Percentiles rank a stretch among this genome's conserved stretches.
Evolutionary conservation across 441 rosid genomes (phyloP).

Genomic region (Aquilaria agallochum): DNA sequence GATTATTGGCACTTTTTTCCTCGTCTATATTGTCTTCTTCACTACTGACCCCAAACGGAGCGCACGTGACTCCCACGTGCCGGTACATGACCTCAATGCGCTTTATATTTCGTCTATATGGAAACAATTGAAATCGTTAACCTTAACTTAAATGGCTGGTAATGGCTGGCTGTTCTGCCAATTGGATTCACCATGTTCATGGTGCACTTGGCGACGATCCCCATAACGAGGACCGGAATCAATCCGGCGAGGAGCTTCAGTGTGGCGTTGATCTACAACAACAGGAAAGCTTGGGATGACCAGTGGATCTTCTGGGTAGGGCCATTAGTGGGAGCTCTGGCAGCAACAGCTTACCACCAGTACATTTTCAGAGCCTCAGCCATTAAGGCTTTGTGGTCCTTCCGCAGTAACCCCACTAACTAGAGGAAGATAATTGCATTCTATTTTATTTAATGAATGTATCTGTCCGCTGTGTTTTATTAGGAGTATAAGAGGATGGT

Average conservation of each 20-base stretch:
- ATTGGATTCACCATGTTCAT: constrained; percentile 28
- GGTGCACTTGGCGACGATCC: constrained; percentile 20
- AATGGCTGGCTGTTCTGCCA: constrained; percentile 32
- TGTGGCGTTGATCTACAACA: constrained; percentile 32
- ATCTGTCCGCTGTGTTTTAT: constrained; percentile 8
- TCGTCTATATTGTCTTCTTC: constrained; percentile 28
- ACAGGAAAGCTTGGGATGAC: constrained; percentile 28
- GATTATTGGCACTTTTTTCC: background rate
- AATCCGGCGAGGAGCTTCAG: constrained; percentile 35
- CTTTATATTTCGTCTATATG: too few relatives aligned
- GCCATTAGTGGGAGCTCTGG: constrained; percentile 46
- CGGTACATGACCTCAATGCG: constrained; percentile 33
- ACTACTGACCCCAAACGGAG: constrained; percentile 88
- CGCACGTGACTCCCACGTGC: constrained; percentile 85
- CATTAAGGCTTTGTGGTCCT: constrained; percentile 50
- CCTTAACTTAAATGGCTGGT: too few relatives aligned
- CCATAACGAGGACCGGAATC: constrained; percentile 28
- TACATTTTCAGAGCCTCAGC: constrained; percentile 49
- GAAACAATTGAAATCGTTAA: too few relatives aligned
- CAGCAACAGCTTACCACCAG: constrained; percentile 53
- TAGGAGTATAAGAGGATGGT: constrained; percentile 17
- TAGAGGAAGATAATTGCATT: constrained; percentile 8
- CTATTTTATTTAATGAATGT: too few relatives aligned
- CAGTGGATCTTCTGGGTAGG: constrained; percentile 70
- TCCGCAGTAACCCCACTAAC: constrained; percentile 56